These are phyloP conservation scores for Diaporthe sp. DNA, from an alignment of 2,329 filamentous ascomycete species.

Conservation along the genomic window DNA sequence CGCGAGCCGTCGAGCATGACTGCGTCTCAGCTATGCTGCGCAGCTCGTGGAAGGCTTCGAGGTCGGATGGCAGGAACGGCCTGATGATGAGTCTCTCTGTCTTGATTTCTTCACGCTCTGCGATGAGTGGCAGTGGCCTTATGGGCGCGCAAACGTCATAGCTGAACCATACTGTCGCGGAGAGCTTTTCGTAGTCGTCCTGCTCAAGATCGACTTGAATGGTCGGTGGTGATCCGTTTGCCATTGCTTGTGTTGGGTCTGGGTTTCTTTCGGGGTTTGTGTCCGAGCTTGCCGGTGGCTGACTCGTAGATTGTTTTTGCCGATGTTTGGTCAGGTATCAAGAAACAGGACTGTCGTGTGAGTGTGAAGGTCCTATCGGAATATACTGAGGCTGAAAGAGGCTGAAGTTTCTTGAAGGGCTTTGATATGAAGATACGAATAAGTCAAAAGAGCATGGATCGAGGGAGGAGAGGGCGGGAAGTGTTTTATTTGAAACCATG, in stretches of 20 bases:
- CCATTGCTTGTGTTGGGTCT: background rate
- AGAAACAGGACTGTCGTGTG: background rate
- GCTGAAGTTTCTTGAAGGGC: background rate
- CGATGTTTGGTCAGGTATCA: background rate
- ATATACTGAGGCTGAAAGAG: background rate
- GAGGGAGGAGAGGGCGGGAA: slow-evolving; percentile 1
- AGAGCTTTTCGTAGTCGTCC: slow-evolving; percentile 1
- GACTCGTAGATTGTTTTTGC: background rate
- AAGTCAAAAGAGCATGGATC: slow-evolving; percentile 4
- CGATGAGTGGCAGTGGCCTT: slow-evolving; percentile 27
- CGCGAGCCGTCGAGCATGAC: slow-evolving; percentile 26
- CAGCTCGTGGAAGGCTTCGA: slow-evolving; percentile 35
- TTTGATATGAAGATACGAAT: slow-evolving; percentile 1
- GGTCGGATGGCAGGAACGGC: slow-evolving; percentile 31
- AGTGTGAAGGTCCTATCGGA: background rate
- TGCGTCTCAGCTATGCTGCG: slow-evolving; percentile 28
- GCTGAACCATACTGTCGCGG: slow-evolving; percentile 19
- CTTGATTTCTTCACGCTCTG: slow-evolving; percentile 9
- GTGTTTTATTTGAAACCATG: slow-evolving; percentile 13
- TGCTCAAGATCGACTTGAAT: slow-evolving; percentile 6
- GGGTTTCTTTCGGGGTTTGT: background rate
- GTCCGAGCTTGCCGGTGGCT: background rate
- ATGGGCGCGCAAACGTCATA: slow-evolving; percentile 17
- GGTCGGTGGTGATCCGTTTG: background rate
- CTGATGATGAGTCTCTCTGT: slow-evolving; percentile 34